Evolutionary conservation across 2,329 filamentous ascomycete species (phyloP), one percentile per base, ranked within the genome.

Genomic region (Fusarium redolens): DNA sequence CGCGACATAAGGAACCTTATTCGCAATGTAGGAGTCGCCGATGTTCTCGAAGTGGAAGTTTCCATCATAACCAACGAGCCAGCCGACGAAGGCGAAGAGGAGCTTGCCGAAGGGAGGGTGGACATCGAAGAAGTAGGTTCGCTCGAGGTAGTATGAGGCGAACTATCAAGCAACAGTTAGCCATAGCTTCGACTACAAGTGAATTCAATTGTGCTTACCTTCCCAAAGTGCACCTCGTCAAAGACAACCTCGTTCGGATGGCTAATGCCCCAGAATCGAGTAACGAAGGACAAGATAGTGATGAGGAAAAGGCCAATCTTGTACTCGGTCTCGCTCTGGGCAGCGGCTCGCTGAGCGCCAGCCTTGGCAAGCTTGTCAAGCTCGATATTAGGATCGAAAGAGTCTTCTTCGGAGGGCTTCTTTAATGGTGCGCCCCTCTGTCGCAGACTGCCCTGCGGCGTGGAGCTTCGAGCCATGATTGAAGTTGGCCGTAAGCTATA

Each of bases 121-220:
- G 61, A 99, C 96, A 86, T 99, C 96, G 91, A 99, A 99, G 88
- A 99, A 99, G 87, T 98, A 99, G 71, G 95, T 98, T 78, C 95
- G 92, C 85, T 98, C 92, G 77, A 99, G 92, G 82, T 99, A 99
- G 81, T 91, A 92, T 14, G 91, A 92, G 62, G 91, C 91, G 79
- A 92, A 92, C 91, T 92, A 77, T 15, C 33, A 25, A 37, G 28
- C 28, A 69, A 60, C 51, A 47, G 65, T 75, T 61, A 71, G 72
- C 62, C 37, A 64, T 69, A 56, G 38, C n/a, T 47, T 57, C n/a
- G 12, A 28, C 11, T 22, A n/a, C 18, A 10, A 58, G 58, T 22
- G 31, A 65, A 57, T 22, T 5, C 17, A 25, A 31, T 48, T 20
- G 10, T 40, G 78, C 88, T 67, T 87, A 98, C 96, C 93, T 99